Evolutionary conservation across 2,329 filamentous ascomycete genomes (phyloP), one percentile per base, ranked within the genome.

Genomic region (Aspergillaceae sp.): DNA sequence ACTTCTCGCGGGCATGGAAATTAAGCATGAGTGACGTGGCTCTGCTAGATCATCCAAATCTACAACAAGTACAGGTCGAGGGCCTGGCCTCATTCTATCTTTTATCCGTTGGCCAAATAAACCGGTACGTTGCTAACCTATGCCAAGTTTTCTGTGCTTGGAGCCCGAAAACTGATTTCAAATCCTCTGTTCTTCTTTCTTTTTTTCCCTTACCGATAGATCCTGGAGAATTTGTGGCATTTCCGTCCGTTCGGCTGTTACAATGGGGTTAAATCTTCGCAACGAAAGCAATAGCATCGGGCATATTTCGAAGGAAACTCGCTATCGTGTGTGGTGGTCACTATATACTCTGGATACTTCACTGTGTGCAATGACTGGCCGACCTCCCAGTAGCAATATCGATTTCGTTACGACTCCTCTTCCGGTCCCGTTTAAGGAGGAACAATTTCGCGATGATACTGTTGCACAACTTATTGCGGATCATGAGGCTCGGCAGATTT

Each of bases 261-360:
- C 67, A 0, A 60, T 73, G 58, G 70, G 69, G 2, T 54, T 73
- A 35, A 70, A 73, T 43, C 56, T 73, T 43, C 64, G 63, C 32
- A 72, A 65, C 45, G 65, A 67, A 41, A 70, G 62, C 38, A 58
- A 51, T 10, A 57, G 54, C 11, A 54, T 71, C 30, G 54, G 57
- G 4, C 58, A 65, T 43, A 51, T 57, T 4, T 66, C 67, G 5
- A 70, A 68, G 47, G 68, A 71, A 51, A 63, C 62, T 42, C 64
- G 69, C 10, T 70, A 70, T 49, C 60, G 67, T 10, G 62, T 71
- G 5, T 73, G 70, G 70, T 72, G 68, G 66, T 64, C 68, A 10
- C 49, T 73, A 2, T 68, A 69, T 37, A 54, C 61, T 30, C 55
- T 72, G 7, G 70, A 72, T 52, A 64, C 64, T 29, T 58, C 62